These are phyloP conservation scores for Collybia sp. DNA, from an alignment of 768 basidiomycete genomes.

Conservation along the genomic window DNA sequence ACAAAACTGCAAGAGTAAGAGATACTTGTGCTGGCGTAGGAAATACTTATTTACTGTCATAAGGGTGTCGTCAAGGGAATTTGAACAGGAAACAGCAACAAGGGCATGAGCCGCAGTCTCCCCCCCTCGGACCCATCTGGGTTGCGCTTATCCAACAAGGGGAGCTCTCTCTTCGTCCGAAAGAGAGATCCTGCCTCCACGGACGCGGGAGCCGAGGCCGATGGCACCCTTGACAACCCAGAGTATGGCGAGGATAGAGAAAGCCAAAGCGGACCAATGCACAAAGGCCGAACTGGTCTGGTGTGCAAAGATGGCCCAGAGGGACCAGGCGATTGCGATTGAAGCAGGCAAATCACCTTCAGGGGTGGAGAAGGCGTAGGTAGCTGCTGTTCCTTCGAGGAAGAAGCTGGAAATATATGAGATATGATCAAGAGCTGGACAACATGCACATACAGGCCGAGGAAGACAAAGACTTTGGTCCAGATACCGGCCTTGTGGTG, in stretches of 20 bases:
- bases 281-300: slow-evolving; percentile 69
- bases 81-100: no score
- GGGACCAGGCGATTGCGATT: slow-evolving; percentile 87
- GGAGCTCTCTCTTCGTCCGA: slow-evolving; percentile 88
- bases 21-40: no score
- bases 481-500: slow-evolving; percentile 69
- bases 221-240: slow-evolving; percentile 78
- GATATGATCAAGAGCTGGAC: neutral
- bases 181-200: slow-evolving; percentile 53
- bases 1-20: no score
- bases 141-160: slow-evolving; percentile 41
- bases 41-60: no score
- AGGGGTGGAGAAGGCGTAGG: slow-evolving; percentile 86
- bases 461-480: slow-evolving; percentile 95
- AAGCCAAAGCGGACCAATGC: slow-evolving; percentile 86
- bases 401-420: slow-evolving; percentile 55
- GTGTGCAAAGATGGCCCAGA: slow-evolving; percentile 88
- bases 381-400: slow-evolving; percentile 88
- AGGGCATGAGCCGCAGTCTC: no score
- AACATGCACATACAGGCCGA: slow-evolving; percentile 60
- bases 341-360: slow-evolving; percentile 94
- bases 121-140: no score
- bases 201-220: slow-evolving; percentile 44
- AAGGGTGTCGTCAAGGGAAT: no score
- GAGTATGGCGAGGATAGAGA: slow-evolving; percentile 78